Conservation (phyloP, 768 basidiomycete genomes). For the Termitomyces bulborhizus region DNA sequence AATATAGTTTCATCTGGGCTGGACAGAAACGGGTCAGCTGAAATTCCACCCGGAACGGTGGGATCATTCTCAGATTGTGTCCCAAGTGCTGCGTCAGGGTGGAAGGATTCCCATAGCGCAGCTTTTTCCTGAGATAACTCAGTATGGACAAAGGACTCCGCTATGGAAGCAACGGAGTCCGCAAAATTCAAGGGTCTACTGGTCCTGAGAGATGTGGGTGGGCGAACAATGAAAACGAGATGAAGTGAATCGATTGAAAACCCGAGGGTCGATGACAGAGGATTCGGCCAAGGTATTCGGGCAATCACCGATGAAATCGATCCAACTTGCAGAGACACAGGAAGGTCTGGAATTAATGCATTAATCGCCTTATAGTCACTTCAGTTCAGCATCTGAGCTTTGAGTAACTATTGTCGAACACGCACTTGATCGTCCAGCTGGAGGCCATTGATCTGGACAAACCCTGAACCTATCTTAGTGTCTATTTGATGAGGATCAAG, state of each 20-base stretch:
- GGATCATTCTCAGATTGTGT: conserved; percentile 24
- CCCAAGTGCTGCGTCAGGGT: conserved; percentile 31
- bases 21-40: conserved; percentile 39
- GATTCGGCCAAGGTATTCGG: conserved; percentile 82
- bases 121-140: conserved; percentile 75
- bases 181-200: conserved; percentile 42
- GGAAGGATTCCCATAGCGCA: conserved; percentile 63
- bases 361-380: conserved; percentile 66
- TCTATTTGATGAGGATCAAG: conserved; percentile 84
- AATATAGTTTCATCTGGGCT: conserved; percentile 33
- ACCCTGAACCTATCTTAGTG: conserved; percentile 88
- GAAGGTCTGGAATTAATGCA: conserved; percentile 53
- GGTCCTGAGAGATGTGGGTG: conserved; percentile 18
- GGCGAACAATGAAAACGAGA: conserved; percentile 52
- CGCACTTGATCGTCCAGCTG: conserved; percentile 72
- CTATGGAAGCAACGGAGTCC: conserved; percentile 66
- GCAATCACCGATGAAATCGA: conserved; percentile 69
- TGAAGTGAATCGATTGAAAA: conserved; percentile 63
- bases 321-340: conserved; percentile 64
- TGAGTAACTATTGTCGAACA: conserved; percentile 8
- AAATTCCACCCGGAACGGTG: conserved; percentile 63
- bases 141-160: conserved; percentile 78
- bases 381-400: conserved; percentile 11
- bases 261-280: conserved; percentile 66
- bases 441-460: conserved; percentile 79